phyloP scores from a whole-genome alignment of 23 red algal genomes.

The Gracilaria caudata region DNA sequence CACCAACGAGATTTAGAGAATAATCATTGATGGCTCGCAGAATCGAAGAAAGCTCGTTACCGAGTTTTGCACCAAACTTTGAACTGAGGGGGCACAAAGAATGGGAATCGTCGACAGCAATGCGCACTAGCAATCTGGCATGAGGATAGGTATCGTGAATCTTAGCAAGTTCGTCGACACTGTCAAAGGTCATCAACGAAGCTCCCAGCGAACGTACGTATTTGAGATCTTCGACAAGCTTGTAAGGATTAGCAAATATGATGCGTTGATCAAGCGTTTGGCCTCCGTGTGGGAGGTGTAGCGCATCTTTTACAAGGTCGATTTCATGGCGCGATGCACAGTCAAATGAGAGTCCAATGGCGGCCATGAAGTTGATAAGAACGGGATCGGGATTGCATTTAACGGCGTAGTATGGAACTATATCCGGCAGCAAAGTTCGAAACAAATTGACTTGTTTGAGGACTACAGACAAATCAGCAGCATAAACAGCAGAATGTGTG shows the following conservation, averaged over 20 bases:
- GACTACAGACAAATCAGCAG: constrained; percentile 74
- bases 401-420: constrained; percentile 84
- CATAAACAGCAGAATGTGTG: constrained; percentile 60
- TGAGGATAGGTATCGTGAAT: constrained; percentile 51
- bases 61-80: constrained; percentile 78
- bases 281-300: constrained; percentile 17
- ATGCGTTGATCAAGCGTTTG: constrained; percentile 51
- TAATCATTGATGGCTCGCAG: constrained; percentile 53
- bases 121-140: constrained; percentile 73
- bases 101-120: constrained; percentile 78
- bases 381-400: constrained; percentile 90
- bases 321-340: constrained; percentile 84
- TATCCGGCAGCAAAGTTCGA: constrained; percentile 50
- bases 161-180: constrained; percentile 81
- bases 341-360: constrained; percentile 82
- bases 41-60: constrained; percentile 70
- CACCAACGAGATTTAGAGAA: constrained; percentile 75
- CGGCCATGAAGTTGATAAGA: constrained; percentile 69
- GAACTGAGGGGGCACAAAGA: constrained; percentile 82
- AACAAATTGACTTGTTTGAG: constrained; percentile 67
- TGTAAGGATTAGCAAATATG: constrained; percentile 92
- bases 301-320: constrained; percentile 54
- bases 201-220: constrained; percentile 63
- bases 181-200: constrained; percentile 82
- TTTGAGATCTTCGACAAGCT: constrained; percentile 52